Conservation (phyloP, 768 basidiomycete species). For the Tricholoma sp. region DNA sequence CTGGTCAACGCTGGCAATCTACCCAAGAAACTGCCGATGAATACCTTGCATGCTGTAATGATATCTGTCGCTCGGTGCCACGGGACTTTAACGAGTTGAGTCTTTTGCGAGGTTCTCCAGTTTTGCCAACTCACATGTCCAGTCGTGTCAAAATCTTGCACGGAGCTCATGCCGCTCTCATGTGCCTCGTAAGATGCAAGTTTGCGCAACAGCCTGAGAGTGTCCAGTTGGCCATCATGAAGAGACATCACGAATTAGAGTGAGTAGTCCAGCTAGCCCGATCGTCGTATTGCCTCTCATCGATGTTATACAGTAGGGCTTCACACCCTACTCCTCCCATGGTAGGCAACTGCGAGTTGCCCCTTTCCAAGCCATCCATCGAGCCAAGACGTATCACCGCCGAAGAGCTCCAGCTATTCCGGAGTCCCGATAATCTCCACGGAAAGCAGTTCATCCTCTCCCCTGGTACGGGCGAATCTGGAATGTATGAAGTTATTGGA, state of each 20-base stretch:
- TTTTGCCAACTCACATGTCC: not conserved
- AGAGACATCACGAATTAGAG: not conserved
- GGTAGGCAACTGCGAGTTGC: not conserved
- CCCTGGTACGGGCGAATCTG: not conserved
- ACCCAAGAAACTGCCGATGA: not conserved
- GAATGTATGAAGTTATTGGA: not conserved
- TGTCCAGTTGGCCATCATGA: not conserved
- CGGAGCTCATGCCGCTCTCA: not conserved
- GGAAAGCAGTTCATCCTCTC: not conserved
- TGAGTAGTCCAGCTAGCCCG: not conserved
- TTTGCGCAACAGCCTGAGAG: not conserved
- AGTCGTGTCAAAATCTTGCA: not conserved
- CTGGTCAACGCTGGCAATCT: not conserved
- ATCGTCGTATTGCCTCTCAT: no score
- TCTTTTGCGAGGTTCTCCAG: not conserved
- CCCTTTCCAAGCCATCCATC: not conserved
- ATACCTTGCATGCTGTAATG: not conserved
- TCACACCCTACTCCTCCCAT: not conserved
- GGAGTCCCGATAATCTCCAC: not conserved
- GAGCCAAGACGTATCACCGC: not conserved
- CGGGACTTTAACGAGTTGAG: not conserved
- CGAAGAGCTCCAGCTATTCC: not conserved
- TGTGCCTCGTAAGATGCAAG: not conserved
- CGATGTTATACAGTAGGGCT: no score
- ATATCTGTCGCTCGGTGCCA: not conserved